Evolutionary conservation across 2,329 filamentous ascomycete genomes (phyloP), one percentile per base, ranked within the genome.

Genomic region (Penicillium sp.): DNA sequence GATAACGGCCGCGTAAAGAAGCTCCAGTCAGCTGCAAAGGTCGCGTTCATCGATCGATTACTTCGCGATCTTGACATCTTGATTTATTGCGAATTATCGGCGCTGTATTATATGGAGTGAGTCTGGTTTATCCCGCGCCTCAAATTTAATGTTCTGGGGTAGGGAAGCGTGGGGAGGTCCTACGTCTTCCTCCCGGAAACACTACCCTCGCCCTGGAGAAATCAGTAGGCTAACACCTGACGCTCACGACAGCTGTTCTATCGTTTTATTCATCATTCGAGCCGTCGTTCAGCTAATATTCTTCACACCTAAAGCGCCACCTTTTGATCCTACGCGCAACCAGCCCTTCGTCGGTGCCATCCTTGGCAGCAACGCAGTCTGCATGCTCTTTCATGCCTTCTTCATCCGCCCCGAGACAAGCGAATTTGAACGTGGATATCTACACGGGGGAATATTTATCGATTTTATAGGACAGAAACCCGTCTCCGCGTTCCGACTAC

Each of bases 401-500:
- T 79, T 81, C 62, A 78, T 78, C 19, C 77, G 83, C 43, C 80
- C 86, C 6, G 73, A 82, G 58, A 79, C 78, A n/a, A 82, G 81
- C 6, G 84, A 85, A 65, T 77, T 79, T 53, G 78, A 77, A 4
- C 70, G 84, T 33, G 81, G 80, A 19, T 88, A 87, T 70, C 75
- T 88, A 13, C 85, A 88, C 69, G 86, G 87, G 6, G 85, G 87
- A 2, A 65, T 88, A 53, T 80, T 87, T 65, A 85, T 89, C 68
- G 86, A 89, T 73, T 88, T 89, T 68, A 84, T 89, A 56, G 86
- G 87, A 16, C 84, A 88, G 71, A 79, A 82, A 2, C 85, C 85
- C 2, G 80, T 82, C 3, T 82, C 83, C 56, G 83, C 82, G 68
- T 71, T 81, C 52, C 79, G 81, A 64, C 77, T 89, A 13, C 68